phyloP scores from a whole-genome alignment of 306 rosid genomes.

The Amphicarpaea edgeworthii region DNA sequence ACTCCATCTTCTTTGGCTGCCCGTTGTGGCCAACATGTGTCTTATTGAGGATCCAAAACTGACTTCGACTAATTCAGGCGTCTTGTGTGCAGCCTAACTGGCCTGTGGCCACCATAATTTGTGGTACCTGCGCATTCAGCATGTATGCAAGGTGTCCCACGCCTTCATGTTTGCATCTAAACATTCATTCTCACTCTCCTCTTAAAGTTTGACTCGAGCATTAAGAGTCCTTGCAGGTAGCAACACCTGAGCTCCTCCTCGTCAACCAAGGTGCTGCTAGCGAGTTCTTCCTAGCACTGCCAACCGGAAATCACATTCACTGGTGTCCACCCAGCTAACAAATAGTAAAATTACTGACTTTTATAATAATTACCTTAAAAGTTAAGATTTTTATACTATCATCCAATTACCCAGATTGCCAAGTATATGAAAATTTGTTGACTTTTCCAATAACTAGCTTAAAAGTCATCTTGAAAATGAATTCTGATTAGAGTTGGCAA shows the following conservation, averaged over 20 bases:
- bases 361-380: not conserved
- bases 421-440: not conserved
- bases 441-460: not conserved
- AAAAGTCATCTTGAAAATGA: not conserved
- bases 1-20: not conserved
- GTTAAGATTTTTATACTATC: not conserved
- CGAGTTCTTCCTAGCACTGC: too few species aligned
- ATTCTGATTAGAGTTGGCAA: not conserved
- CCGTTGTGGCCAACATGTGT: not conserved
- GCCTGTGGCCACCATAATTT: not conserved
- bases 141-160: too few species aligned
- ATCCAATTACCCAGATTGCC: not conserved
- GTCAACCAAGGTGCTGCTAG: too few species aligned
- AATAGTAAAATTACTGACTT: too few species aligned
- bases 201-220: not conserved
- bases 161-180: not conserved
- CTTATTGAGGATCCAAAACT: not conserved
- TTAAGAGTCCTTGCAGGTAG: not conserved
- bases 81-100: too few species aligned
- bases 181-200: not conserved
- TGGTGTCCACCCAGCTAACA: too few species aligned
- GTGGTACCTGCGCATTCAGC: not conserved
- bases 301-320: too few species aligned
- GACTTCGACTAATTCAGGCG: not conserved
- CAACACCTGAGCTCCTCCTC: too few species aligned